Evolutionary conservation across 2,329 filamentous ascomycete genomes (phyloP), one percentile per base, ranked within the genome.

Genomic region (Cladosporium sp.): DNA sequence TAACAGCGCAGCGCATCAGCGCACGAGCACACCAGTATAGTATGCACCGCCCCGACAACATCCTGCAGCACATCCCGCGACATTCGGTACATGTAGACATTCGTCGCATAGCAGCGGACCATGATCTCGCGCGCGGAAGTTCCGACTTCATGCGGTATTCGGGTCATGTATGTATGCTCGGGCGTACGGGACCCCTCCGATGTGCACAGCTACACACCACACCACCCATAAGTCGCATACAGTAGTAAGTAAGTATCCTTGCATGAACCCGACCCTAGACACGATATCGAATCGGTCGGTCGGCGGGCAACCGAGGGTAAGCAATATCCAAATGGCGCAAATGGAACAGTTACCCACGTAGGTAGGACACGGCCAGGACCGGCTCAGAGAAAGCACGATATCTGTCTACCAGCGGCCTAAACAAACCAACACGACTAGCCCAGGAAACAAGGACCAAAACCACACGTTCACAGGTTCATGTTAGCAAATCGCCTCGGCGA

Each of bases 151-250:
- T 54, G 18, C 28, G 49, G 28, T 24, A 58, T 38, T 41, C 55
- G 34, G 34, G 14, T 8, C 55, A 58, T 30, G 49, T 8, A 15
- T 28, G 49, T 2, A 30, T 30, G 12, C 1, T 36, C 55, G 55
- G 55, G 34, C 55, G 34, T 58, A 58, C 55, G 55, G 55, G 34
- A 58, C 55, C 34, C 55, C 55, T 58, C 55, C 55, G 55, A 58
- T 14, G 49, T 54, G 21, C 41, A 21, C n/a, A n/a, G n/a, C 41
- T n/a, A 15, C 14, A n/a, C 18, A n/a, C 15, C 15, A 8, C 38
- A n/a, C 8, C 18, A 18, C 38, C 15, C 38, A 44, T 44, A n/a
- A n/a, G 15, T 18, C 36, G 36, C 38, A 44, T n/a, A 18, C 38
- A 47, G 41, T 30, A 30, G 28, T 6, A 30, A 30, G 1, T 47